Percentiles rank a stretch among this genome's conserved stretches.
Conservation (phyloP, 2,329 filamentous ascomycete species). For the Botrytis squamosa region DNA sequence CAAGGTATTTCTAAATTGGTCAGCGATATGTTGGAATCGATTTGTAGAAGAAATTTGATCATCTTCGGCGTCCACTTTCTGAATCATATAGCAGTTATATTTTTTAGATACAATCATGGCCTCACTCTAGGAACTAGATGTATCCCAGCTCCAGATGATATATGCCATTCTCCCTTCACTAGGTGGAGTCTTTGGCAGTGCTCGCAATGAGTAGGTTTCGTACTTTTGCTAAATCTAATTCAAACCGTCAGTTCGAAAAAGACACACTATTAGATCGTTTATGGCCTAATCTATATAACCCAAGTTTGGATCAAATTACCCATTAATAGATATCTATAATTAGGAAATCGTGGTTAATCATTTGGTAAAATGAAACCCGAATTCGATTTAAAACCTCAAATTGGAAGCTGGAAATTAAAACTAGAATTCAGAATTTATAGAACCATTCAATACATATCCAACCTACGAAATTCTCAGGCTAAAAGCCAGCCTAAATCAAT, state of each 20-base stretch:
- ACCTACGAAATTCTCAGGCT: too few species aligned
- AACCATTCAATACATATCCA: too few species aligned
- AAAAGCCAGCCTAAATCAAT: too few species aligned
- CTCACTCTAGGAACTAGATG: background rate
- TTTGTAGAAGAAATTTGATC: background rate
- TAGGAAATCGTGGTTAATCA: too few species aligned
- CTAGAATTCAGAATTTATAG: too few species aligned
- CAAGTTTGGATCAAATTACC: background rate
- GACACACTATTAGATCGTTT: background rate
- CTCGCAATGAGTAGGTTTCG: background rate
- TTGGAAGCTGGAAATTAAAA: too few species aligned
- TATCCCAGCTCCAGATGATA: background rate
- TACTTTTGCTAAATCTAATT: background rate
- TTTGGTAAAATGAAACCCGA: too few species aligned
- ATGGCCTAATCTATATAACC: background rate
- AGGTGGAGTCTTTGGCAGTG: background rate
- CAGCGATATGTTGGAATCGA: background rate
- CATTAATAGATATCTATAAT: too few species aligned
- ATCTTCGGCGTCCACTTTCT: background rate
- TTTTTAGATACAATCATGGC: background rate
- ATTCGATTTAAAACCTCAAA: too few species aligned
- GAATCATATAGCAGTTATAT: background rate
- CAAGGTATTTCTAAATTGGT: background rate
- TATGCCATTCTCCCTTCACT: background rate
- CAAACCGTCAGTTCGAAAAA: background rate